Evolutionary conservation across 768 basidiomycete genomes (phyloP), one percentile per base, ranked within the genome.

Genomic region (Russula brevipes): DNA sequence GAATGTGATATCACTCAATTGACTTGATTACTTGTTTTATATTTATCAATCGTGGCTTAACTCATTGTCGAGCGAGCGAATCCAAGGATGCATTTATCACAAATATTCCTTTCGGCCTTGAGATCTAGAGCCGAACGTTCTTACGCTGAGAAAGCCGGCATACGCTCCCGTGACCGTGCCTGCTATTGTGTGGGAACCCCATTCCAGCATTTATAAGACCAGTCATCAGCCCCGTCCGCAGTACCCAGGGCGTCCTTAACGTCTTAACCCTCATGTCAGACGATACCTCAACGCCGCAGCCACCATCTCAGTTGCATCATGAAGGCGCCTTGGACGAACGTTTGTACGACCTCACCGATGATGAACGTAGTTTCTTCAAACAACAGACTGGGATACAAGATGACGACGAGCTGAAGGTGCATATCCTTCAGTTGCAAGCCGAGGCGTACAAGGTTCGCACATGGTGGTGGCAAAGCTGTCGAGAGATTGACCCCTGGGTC

Each of bases 371-470:
- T n/a, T 71, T 72, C 54, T 41, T 70, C 54, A 71, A 66, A 47
- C 31, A 19, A 17, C 50, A 60, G 49, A 74, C 75, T 1, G 72
- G 72, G 10, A 76, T 76, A 51, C 61, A 68, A 24, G 72, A 73
- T 49, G 67, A 68, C 1, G 71, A 73, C 0, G 71, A 74, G 59
- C 68, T 77, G 31, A 75, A 70, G 62, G 53, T 60, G 42, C 75
- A 76, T 60, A 64, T 76, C 0, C 12, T 76, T 6, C 33, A 45
- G 0, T 65, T 76, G 12, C 73, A 73, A 57, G 64, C 55, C 4
- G 70, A 75, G 41, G 74, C 73, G 3, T 76, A 73, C 45, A 59
- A 52, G 59, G 76, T 75, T 14, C 17, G 59, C 47, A 42, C 10
- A 55, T 3, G 30, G 6, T 31, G 30, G 42, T 9, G 39, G 16